Percentiles rank a stretch among this genome's conserved stretches.
Evolutionary conservation across 352 stramenopile genomes (phyloP).

Genomic region (Thraustotheca clavata): DNA sequence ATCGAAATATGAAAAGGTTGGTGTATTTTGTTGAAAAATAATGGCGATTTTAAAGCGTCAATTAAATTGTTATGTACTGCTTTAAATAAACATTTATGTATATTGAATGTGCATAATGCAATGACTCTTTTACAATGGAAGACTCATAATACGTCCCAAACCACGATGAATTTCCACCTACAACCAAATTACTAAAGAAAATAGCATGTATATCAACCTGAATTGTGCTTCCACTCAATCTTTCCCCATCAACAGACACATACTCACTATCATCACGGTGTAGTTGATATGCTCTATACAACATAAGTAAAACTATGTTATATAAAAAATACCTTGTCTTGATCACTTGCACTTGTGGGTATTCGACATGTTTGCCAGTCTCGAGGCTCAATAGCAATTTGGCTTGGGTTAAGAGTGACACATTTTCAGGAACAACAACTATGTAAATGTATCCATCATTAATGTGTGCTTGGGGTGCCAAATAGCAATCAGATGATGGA

Average conservation of each 20-base stretch:
- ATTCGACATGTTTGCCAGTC: conserved; percentile 35
- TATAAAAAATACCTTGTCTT: conserved; percentile 26
- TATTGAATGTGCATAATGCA: background rate
- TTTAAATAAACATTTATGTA: conserved; percentile 8
- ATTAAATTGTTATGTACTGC: background rate
- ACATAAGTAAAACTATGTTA: background rate
- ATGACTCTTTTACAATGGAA: background rate
- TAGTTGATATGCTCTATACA: conserved; percentile 39
- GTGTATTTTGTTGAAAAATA: no score
- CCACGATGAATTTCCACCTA: conserved; percentile 33
- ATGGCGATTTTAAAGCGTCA: no score
- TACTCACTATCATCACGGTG: conserved; percentile 28
- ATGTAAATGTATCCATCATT: conserved; percentile 57
- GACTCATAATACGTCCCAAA: conserved; percentile 33
- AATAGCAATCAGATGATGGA: conserved; percentile 33
- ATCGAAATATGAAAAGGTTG: no score
- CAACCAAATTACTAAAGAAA: background rate
- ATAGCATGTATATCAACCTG: conserved; percentile 24
- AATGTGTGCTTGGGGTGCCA: conserved; percentile 36
- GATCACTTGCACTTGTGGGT: conserved; percentile 38
- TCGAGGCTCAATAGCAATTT: conserved; percentile 50
- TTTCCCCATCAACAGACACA: conserved; percentile 57
- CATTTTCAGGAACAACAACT: conserved; percentile 36
- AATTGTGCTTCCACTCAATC: conserved; percentile 36
- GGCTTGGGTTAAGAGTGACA: conserved; percentile 20